Percentiles rank a stretch among this genome's conserved stretches.
These are phyloP conservation scores for Phytophthora quininea DNA, from an alignment of 352 stramenopile species.

Conservation along the genomic window DNA sequence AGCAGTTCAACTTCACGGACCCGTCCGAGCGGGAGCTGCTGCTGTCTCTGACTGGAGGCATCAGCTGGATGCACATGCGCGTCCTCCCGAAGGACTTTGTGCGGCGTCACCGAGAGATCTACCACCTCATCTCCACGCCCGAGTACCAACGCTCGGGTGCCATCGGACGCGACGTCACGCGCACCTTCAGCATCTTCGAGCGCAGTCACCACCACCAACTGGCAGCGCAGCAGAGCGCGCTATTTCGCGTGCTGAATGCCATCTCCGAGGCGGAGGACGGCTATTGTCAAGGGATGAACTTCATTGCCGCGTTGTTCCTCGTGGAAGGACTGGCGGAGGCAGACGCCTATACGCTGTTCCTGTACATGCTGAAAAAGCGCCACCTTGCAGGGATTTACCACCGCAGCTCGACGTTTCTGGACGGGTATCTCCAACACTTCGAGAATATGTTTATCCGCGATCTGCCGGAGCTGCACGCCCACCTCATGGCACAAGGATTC, in stretches of 20 bases:
- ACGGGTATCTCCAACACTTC: slow-evolving; percentile 87
- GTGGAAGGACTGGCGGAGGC: slow-evolving; percentile 82
- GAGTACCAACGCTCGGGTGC: slow-evolving; percentile 73
- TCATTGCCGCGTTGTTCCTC: slow-evolving; percentile 86
- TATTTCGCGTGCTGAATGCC: slow-evolving; percentile 85
- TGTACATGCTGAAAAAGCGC: slow-evolving; percentile 84
- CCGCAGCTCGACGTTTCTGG: slow-evolving; percentile 81
- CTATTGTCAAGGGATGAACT: slow-evolving; percentile 92
- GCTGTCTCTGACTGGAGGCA: slow-evolving; percentile 67
- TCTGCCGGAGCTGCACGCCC: slow-evolving; percentile 68
- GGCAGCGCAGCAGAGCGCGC: slow-evolving; percentile 55
- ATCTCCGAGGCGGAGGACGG: slow-evolving; percentile 79
- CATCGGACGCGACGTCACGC: slow-evolving; percentile 83
- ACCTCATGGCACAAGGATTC: slow-evolving; percentile 74
- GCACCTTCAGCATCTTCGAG: slow-evolving; percentile 89
- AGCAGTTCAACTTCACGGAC: slow-evolving; percentile 81
- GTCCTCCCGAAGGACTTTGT: slow-evolving; percentile 60
- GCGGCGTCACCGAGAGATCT: slow-evolving; percentile 77
- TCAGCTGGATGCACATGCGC: slow-evolving; percentile 70
- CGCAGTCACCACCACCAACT: slow-evolving; percentile 51
- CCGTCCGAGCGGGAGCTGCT: slow-evolving; percentile 64
- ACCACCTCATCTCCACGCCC: slow-evolving; percentile 67
- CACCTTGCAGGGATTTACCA: slow-evolving; percentile 84
- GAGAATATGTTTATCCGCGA: slow-evolving; percentile 70
- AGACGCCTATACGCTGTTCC: slow-evolving; percentile 81